Conservation (phyloP, 2,329 filamentous ascomycete genomes). For the Aureobasidium lini region DNA sequence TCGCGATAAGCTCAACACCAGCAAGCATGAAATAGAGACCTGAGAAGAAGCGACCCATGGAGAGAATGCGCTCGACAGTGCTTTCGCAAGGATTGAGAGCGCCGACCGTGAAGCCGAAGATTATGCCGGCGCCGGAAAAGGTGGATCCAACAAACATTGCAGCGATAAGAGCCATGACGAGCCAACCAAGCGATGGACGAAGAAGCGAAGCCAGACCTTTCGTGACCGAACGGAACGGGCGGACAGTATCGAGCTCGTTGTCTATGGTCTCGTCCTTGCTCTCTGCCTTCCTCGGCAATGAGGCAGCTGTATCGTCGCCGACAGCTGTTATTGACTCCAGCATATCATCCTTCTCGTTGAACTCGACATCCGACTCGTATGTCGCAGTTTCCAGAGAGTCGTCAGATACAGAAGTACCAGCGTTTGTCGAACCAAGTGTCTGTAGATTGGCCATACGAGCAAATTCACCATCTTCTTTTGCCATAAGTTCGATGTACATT, state of each 20-base stretch:
- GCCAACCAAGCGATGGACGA: neutral
- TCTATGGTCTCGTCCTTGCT: neutral
- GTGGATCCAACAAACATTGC: neutral
- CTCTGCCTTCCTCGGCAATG: neutral
- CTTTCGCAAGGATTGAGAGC: neutral
- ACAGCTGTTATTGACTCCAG: neutral
- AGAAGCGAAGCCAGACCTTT: neutral
- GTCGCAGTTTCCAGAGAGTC: neutral
- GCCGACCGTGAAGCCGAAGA: neutral
- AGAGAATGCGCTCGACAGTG: neutral
- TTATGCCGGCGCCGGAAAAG: neutral
- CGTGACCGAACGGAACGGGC: neutral
- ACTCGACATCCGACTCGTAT: neutral
- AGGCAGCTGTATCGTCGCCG: neutral
- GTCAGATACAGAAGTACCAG: neutral
- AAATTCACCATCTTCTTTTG: slow-evolving; percentile 24
- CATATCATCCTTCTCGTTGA: neutral
- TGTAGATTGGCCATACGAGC: neutral
- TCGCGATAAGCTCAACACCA: neutral
- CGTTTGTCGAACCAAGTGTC: neutral
- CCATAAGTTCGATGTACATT: slow-evolving; percentile 33
- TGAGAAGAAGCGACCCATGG: neutral
- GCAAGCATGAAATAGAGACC: neutral
- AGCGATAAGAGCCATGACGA: neutral
- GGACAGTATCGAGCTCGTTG: neutral